Conservation (phyloP, 1,284 basidiomycete genomes). For the Naganishia cerealis region DNA sequence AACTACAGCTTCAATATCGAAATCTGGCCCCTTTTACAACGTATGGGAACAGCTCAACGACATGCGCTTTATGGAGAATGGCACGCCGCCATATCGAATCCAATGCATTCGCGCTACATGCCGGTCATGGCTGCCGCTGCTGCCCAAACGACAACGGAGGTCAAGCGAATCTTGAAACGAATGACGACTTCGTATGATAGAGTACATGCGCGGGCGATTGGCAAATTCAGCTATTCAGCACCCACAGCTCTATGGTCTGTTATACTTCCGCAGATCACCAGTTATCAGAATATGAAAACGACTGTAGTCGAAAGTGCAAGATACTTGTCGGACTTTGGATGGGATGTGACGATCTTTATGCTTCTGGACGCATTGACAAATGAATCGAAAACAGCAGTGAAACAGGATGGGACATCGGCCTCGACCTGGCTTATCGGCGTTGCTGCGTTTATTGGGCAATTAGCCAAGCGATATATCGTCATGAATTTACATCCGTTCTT, state of each 20-base stretch:
- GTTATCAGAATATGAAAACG: slow-evolving; percentile 89
- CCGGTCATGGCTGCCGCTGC: slow-evolving; percentile 47
- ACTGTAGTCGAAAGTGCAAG: slow-evolving; percentile 88
- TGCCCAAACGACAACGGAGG: slow-evolving; percentile 54
- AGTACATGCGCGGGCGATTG: slow-evolving; percentile 72
- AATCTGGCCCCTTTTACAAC: slow-evolving; percentile 78
- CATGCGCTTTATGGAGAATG: slow-evolving; percentile 95
- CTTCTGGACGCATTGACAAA: slow-evolving; percentile 86
- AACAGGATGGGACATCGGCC: slow-evolving; percentile 87
- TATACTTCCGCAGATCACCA: slow-evolving; percentile 90
- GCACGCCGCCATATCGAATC: slow-evolving; percentile 66
- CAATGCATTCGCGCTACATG: slow-evolving; percentile 39
- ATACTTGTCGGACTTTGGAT: slow-evolving; percentile 86
- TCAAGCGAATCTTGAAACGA: slow-evolving; percentile 55
- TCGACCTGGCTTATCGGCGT: slow-evolving; percentile 87
- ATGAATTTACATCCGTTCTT: slow-evolving; percentile 81
- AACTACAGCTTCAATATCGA: slow-evolving; percentile 84
- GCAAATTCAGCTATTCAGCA: slow-evolving; percentile 90
- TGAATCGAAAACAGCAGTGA: slow-evolving; percentile 77
- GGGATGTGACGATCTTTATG: slow-evolving; percentile 86
- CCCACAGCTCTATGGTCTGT: slow-evolving; percentile 88
- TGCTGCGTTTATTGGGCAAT: slow-evolving; percentile 86
- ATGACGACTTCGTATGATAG: slow-evolving; percentile 48
- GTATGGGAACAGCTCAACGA: slow-evolving; percentile 74
- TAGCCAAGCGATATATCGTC: slow-evolving; percentile 76